phyloP scores from a whole-genome alignment of 2,329 filamentous ascomycete species.

The Scytalidium lignicola region DNA sequence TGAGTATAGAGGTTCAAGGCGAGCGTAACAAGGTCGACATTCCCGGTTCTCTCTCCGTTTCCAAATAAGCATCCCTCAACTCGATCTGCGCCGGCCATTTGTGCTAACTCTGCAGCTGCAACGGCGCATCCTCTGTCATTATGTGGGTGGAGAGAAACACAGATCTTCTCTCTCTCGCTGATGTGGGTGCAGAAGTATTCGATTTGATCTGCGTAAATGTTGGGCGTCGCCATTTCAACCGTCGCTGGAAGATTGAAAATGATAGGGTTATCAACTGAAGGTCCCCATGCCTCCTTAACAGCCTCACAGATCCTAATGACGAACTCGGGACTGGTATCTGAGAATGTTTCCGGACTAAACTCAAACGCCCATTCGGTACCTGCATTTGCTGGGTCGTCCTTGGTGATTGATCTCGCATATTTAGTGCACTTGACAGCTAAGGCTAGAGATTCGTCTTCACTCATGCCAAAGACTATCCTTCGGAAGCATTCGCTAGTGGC shows the following conservation, averaged over 20 bases:
- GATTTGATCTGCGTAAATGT: constrained; percentile 93
- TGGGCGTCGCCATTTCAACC: constrained; percentile 90
- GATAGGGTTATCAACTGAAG: constrained; percentile 71
- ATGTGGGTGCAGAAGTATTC: constrained; percentile 92
- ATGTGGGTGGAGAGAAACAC: constrained; percentile 87
- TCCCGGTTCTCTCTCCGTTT: constrained; percentile 92
- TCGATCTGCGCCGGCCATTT: constrained; percentile 93
- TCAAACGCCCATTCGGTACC: constrained; percentile 71
- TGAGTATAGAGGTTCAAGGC: constrained; percentile 94
- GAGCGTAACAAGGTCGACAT: constrained; percentile 90
- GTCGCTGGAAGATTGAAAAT: constrained; percentile 98
- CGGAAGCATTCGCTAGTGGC: constrained; percentile 96
- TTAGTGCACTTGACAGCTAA: constrained; percentile 82
- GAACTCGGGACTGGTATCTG: constrained; percentile 81
- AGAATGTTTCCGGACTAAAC: constrained; percentile 86
- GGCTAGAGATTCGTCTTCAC: constrained; percentile 73
- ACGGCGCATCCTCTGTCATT: constrained; percentile 90
- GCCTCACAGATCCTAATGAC: constrained; percentile 81
- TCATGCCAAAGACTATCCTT: constrained; percentile 82
- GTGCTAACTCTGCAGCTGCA: constrained; percentile 83
- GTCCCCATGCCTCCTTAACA: constrained; percentile 90
- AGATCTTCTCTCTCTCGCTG: constrained; percentile 77
- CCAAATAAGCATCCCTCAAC: constrained; percentile 93
- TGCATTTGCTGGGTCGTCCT: constrained; percentile 57
- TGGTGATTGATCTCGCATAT: constrained; percentile 84